phyloP scores from a whole-genome alignment of 2,329 filamentous ascomycete genomes.

The Bipolaris gigantea region DNA sequence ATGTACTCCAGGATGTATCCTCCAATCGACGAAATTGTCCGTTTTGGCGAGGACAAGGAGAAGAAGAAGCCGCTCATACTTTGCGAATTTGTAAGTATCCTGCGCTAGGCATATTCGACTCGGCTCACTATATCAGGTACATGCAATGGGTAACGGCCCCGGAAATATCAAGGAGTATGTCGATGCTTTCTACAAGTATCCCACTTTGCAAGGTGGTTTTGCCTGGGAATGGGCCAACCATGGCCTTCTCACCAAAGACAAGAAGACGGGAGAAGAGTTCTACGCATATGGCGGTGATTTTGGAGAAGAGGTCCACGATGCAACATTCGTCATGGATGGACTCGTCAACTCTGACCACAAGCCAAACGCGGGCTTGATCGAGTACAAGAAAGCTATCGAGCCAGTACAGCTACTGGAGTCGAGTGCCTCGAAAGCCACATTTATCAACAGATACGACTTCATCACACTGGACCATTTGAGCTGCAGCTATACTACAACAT shows the following conservation, averaged over 20 bases:
- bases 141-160: constrained; percentile 75
- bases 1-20: constrained; percentile 72
- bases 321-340: constrained; percentile 52
- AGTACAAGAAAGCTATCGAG: constrained; percentile 51
- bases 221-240: constrained; percentile 54
- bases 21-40: constrained; percentile 54
- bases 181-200: constrained; percentile 62
- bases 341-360: constrained; percentile 48
- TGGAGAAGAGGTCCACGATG: constrained; percentile 47
- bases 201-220: constrained; percentile 64
- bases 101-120: background rate
- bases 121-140: constrained; percentile 30
- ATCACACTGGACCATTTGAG: constrained; percentile 42
- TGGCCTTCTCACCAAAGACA: constrained; percentile 47
- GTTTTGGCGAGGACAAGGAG: constrained; percentile 48
- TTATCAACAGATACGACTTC: constrained; percentile 45
- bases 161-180: constrained; percentile 71
- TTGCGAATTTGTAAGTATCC: constrained; percentile 52
- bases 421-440: constrained; percentile 24
- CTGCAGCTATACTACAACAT: constrained; percentile 20
- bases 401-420: constrained; percentile 43
- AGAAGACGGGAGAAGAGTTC: constrained; percentile 43
- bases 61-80: constrained; percentile 59
- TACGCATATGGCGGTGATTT: constrained; percentile 52
- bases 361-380: constrained; percentile 46